A percentile compares a stretch with the other conserved stretches of the same genome.
phyloP scores from a whole-genome alignment of 139 green algal species.

The Zygnema cylindricum region DNA sequence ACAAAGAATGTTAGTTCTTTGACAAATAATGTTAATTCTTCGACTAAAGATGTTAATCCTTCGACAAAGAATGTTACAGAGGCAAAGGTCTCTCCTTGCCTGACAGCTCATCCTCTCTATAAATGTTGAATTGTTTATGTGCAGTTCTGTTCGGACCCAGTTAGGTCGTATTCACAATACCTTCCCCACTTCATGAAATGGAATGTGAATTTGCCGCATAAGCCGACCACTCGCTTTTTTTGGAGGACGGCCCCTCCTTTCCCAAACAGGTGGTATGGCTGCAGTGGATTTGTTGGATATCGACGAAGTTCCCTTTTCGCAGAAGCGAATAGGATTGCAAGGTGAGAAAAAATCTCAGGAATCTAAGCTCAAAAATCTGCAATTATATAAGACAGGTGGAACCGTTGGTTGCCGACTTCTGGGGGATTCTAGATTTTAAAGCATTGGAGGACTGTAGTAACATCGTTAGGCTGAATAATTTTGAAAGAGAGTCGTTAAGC shows the following conservation, averaged over 20 bases:
- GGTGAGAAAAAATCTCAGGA: no score
- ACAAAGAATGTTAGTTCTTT: no score
- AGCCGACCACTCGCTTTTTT: background rate
- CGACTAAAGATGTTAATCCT: background rate
- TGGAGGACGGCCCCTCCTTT: constrained; percentile 6
- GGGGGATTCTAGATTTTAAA: no score
- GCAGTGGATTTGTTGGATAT: background rate
- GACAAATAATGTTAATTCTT: no score
- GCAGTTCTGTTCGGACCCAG: constrained; percentile 23
- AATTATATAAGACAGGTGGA: no score
- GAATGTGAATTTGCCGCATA: background rate
- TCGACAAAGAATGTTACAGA: no score
- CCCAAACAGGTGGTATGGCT: background rate
- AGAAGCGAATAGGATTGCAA: background rate
- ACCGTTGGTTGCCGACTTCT: no score
- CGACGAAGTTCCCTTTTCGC: background rate
- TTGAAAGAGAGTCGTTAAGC: no score
- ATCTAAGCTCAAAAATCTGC: no score
- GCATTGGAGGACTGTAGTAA: no score
- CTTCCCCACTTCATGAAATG: constrained; percentile 28
- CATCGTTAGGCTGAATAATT: no score
- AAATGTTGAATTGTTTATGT: background rate
- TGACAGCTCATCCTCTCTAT: background rate
- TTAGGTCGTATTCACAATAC: background rate
- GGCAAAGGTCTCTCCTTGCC: background rate